Conservation (phyloP, 345 rosid genomes). For the Geranium brycei region DNA sequence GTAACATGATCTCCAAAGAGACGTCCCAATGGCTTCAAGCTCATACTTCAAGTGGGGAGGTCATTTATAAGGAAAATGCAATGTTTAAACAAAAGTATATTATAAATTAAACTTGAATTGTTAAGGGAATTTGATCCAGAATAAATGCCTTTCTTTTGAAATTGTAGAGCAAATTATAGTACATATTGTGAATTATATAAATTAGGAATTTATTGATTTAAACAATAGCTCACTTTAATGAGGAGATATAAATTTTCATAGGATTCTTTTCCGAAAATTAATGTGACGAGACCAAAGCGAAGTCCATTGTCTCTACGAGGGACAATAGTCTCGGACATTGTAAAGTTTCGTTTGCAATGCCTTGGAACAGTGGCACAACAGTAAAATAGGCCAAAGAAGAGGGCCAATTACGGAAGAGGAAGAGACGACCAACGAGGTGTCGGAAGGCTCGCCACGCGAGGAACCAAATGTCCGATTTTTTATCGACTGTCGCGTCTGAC, state of each 20-base stretch:
- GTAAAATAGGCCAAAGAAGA: background rate
- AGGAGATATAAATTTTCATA: background rate
- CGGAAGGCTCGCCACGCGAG: background rate
- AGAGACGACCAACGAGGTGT: background rate
- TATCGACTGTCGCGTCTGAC: background rate
- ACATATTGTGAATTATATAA: too few species aligned
- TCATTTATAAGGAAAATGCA: too few species aligned
- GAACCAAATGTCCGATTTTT: constrained; percentile 1
- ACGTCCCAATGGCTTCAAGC: too few species aligned
- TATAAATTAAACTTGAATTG: too few species aligned
- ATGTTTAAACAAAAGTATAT: too few species aligned
- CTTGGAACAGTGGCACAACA: background rate
- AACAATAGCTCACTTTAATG: too few species aligned
- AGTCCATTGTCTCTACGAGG: background rate
- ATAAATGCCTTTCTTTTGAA: too few species aligned
- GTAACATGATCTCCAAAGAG: too few species aligned
- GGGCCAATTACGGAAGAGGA: background rate
- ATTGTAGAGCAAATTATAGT: too few species aligned
- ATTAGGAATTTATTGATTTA: too few species aligned
- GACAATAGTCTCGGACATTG: background rate
- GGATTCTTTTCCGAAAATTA: background rate
- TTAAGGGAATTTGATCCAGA: too few species aligned
- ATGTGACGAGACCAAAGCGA: background rate
- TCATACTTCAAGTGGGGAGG: too few species aligned
- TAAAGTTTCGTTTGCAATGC: background rate